These are phyloP conservation scores for Xanthoceras sorbifolium DNA, from an alignment of 345 rosid species.

Conservation along the genomic window DNA sequence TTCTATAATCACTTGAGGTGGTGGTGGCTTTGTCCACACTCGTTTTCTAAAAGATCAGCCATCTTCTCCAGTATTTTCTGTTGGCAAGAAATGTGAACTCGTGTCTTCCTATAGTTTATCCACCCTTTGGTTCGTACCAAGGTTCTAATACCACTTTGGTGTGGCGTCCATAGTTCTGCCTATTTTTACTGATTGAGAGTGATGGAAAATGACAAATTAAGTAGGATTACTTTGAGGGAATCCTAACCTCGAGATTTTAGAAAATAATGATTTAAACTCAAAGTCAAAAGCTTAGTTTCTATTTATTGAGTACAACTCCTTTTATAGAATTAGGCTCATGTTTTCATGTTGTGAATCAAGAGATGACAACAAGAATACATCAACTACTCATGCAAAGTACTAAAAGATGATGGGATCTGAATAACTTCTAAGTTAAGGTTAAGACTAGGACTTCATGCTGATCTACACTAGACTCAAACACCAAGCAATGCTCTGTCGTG, in stretches of 20 bases:
- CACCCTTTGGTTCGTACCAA: slow-evolving; percentile 33
- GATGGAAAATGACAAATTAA: not conserved
- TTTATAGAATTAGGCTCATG: not conserved
- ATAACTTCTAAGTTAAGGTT: not conserved
- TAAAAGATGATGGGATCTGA: too few species aligned
- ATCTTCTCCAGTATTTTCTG: too few species aligned
- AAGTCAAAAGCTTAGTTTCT: not conserved
- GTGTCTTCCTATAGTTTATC: too few species aligned
- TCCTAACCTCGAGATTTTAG: not conserved
- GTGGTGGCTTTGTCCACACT: too few species aligned
- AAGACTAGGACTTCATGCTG: not conserved
- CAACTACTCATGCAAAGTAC: not conserved
- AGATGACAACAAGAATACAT: too few species aligned
- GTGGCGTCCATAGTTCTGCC: too few species aligned
- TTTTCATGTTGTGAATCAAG: not conserved
- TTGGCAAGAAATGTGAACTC: too few species aligned
- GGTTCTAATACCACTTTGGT: not conserved
- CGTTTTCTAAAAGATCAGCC: too few species aligned
- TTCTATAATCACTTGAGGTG: too few species aligned
- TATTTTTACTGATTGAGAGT: too few species aligned
- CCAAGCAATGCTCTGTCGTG: too few species aligned
- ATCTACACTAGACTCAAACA: not conserved
- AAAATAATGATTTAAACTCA: not conserved
- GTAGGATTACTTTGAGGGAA: not conserved
- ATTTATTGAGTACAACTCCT: not conserved